phyloP scores from a whole-genome alignment of 2,329 filamentous ascomycete genomes.

The Bretziella fagacearum region DNA sequence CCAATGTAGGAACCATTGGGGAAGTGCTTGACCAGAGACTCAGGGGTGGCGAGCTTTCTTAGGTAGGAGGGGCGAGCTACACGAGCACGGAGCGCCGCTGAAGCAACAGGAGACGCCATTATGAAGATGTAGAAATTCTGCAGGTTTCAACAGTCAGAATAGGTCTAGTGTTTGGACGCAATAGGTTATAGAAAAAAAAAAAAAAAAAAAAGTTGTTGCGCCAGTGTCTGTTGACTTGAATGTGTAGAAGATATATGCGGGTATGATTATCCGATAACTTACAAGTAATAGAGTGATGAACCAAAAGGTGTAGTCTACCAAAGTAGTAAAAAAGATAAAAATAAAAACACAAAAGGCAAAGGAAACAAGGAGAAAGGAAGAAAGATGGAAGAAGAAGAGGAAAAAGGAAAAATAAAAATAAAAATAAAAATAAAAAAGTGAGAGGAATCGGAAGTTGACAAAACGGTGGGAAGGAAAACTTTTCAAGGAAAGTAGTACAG shows the following conservation, averaged over 20 bases:
- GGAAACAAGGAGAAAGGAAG: background rate
- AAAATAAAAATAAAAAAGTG: constrained; percentile 1
- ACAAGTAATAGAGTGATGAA: background rate
- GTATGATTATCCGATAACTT: background rate
- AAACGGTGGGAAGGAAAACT: background rate
- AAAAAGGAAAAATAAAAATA: constrained; percentile 6
- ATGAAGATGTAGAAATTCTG: background rate
- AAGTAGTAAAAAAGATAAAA: background rate
- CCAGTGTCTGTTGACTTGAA: background rate
- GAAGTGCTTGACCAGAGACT: constrained; percentile 67
- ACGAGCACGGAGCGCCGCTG: constrained; percentile 58
- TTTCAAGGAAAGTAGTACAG: too few species aligned
- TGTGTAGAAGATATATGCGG: background rate
- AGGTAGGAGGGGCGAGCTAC: constrained; percentile 61
- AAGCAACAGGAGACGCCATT: constrained; percentile 41
- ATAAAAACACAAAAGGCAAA: too few species aligned
- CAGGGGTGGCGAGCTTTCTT: constrained; percentile 60
- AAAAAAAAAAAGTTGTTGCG: constrained; percentile 12
- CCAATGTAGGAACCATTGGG: constrained; percentile 75
- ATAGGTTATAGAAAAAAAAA: too few species aligned
- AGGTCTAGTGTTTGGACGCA: background rate
- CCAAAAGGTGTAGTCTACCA: too few species aligned
- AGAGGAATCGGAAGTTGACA: background rate
- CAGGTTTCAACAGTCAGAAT: constrained; percentile 13
- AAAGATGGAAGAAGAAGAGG: background rate